Conservation (phyloP, 768 basidiomycete genomes). For the Tricholoma saponaceum region DNA sequence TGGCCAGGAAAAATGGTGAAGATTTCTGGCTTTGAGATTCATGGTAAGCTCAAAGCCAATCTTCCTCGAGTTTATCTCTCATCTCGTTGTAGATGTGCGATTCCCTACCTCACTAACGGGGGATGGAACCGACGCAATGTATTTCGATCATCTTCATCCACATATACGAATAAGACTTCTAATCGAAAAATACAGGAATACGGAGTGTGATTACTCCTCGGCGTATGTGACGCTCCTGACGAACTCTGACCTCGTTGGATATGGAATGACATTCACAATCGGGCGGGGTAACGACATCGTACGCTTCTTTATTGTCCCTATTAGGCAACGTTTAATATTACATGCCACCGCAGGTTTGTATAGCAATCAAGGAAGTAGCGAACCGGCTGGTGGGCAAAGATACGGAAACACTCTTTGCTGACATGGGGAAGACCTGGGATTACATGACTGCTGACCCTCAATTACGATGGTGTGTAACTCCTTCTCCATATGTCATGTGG, state of each 20-base stretch:
- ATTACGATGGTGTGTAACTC: constrained; percentile 67
- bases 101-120: constrained; percentile 90
- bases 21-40: constrained; percentile 55
- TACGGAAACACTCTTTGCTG: constrained; percentile 73
- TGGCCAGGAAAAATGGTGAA: constrained; percentile 24
- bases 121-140: constrained; percentile 95
- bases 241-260: constrained; percentile 73
- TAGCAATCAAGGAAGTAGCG: constrained; percentile 75
- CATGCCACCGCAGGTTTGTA: constrained; percentile 56
- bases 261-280: constrained; percentile 94
- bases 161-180: not conserved
- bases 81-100: constrained; percentile 60
- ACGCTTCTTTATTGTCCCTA: constrained; percentile 9
- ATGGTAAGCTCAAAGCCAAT: constrained; percentile 40
- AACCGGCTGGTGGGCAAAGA: constrained; percentile 80
- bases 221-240: constrained; percentile 84
- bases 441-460: constrained; percentile 86
- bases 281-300: constrained; percentile 95
- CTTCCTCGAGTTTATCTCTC: not conserved
- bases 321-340: not conserved
- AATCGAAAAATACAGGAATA: constrained; percentile 58
- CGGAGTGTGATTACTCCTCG: constrained; percentile 93
- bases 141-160: constrained; percentile 12
- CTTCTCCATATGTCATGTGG: not conserved
- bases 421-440: constrained; percentile 93